A percentile compares a stretch with the other conserved stretches of the same genome.
These are phyloP conservation scores for Epichloe gansuensis DNA, from an alignment of 2,329 filamentous ascomycete species.

Conservation along the genomic window DNA sequence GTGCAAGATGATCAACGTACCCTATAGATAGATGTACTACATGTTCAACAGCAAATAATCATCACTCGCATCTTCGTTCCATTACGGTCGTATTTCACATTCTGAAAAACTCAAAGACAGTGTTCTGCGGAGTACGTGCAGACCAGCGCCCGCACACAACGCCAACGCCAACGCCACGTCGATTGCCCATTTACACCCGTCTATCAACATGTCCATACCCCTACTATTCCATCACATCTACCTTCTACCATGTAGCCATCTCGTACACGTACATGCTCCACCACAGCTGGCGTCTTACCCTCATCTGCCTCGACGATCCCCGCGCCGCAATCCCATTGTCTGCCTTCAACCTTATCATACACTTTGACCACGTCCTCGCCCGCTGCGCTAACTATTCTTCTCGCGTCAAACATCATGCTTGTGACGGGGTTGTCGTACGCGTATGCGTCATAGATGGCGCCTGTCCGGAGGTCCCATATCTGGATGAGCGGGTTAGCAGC, in stretches of 20 bases:
- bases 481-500: conserved; percentile 27
- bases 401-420: conserved; percentile 92
- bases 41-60: no score
- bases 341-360: conserved; percentile 91
- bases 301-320: conserved; percentile 59
- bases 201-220: conserved; percentile 67
- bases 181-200: neutral
- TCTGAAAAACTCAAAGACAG: no score
- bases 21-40: no score
- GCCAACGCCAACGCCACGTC: no score
- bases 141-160: no score
- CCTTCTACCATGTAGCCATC: conserved; percentile 93
- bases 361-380: conserved; percentile 93
- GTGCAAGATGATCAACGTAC: no score
- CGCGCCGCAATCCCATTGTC: conserved; percentile 92
- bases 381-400: conserved; percentile 79
- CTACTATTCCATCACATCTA: conserved; percentile 72
- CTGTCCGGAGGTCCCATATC: conserved; percentile 98
- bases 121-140: no score
- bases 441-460: conserved; percentile 89
- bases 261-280: conserved; percentile 80
- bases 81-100: no score
- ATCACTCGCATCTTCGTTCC: no score
- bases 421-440: conserved; percentile 88
- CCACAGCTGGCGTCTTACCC: conserved; percentile 49